Evolutionary conservation across 345 rosid species (phyloP).

Genomic region (Euphorbia peplus): DNA sequence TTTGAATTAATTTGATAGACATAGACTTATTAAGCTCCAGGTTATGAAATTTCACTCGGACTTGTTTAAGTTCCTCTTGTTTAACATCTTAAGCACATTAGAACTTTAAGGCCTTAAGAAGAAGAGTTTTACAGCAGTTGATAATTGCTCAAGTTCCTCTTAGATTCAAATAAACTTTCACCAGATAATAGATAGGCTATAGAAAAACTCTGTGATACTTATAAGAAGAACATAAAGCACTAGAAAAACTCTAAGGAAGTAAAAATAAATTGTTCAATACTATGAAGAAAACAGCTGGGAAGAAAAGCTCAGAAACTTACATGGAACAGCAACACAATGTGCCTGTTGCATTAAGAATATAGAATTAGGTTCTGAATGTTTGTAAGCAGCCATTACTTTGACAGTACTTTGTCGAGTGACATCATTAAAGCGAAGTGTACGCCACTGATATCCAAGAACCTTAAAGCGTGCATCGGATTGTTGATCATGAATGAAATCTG

Average conservation of each 20-base stretch:
- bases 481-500: slow-evolving; percentile 34
- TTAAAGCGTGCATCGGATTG: slow-evolving; percentile 37
- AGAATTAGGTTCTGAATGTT: slow-evolving; percentile 43
- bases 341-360: slow-evolving; percentile 75
- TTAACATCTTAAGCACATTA: neutral
- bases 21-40: neutral
- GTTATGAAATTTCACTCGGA: neutral
- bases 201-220: neutral
- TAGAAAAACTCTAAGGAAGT: neutral
- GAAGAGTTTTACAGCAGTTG: neutral
- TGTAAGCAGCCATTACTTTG: slow-evolving; percentile 76
- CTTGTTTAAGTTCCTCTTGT: neutral
- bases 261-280: neutral
- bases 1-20: neutral
- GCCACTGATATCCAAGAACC: slow-evolving; percentile 86
- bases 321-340: slow-evolving; percentile 83
- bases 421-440: slow-evolving; percentile 76
- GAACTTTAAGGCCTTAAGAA: neutral
- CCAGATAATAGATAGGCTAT: neutral
- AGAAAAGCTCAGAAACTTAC: slow-evolving; percentile 28
- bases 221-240: neutral
- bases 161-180: neutral
- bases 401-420: slow-evolving; percentile 81
- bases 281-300: neutral
- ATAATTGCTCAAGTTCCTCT: neutral